Conservation (phyloP, 768 basidiomycete species). For the Xerocomellus dryophilus region DNA sequence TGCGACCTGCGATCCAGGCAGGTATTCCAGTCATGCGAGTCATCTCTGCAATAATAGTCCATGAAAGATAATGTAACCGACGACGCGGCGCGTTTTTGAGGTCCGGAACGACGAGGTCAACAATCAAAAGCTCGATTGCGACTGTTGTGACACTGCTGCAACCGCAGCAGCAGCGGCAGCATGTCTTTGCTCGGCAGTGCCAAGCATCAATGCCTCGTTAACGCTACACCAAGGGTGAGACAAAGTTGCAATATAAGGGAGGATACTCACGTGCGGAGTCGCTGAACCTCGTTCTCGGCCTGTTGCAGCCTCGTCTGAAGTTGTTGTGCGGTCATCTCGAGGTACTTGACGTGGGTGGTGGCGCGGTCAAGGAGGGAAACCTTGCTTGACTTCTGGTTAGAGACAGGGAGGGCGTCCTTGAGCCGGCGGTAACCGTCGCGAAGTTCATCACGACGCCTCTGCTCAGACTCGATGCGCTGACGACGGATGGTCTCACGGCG, state of each 20-base stretch:
- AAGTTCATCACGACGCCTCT: constrained; percentile 88
- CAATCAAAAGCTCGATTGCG: constrained; percentile 46
- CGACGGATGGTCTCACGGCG: constrained; percentile 89
- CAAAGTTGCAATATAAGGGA: background rate
- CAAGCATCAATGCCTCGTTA: constrained; percentile 87
- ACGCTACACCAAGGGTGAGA: constrained; percentile 41
- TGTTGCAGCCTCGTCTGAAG: constrained; percentile 73
- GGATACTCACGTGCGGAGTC: constrained; percentile 57
- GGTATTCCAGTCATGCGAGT: constrained; percentile 44
- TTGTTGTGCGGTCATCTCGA: constrained; percentile 75
- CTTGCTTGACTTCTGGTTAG: constrained; percentile 93
- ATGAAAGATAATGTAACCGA: constrained; percentile 39
- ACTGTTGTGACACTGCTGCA: constrained; percentile 47
- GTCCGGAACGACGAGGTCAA: constrained; percentile 20
- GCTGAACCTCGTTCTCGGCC: constrained; percentile 76
- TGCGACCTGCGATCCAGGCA: constrained; percentile 61
- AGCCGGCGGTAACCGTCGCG: constrained; percentile 87
- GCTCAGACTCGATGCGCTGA: constrained; percentile 92
- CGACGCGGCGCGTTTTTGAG: constrained; percentile 26
- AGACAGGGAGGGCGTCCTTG: constrained; percentile 85
- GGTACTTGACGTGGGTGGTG: constrained; percentile 81
- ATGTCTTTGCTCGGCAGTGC: constrained; percentile 71
- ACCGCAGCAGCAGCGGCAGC: constrained; percentile 55
- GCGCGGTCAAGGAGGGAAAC: constrained; percentile 87
- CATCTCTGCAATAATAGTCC: constrained; percentile 39